Evolutionary conservation across 345 rosid genomes (phyloP).

Genomic region (Streptanthus diversifolius): DNA sequence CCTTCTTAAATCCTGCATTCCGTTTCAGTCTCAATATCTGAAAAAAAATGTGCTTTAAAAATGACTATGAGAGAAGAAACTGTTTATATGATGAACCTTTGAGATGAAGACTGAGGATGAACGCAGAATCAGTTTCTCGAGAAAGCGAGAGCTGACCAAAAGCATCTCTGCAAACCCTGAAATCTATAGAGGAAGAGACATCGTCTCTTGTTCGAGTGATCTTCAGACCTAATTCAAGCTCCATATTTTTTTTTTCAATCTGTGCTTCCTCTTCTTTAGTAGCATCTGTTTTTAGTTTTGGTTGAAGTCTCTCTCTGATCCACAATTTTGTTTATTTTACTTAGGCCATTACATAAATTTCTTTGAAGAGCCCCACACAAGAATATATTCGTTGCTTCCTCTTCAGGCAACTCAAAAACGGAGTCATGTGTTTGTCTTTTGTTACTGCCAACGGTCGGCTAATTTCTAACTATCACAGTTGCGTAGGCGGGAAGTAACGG

Average conservation of each 20-base stretch:
- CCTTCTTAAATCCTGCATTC: slow-evolving; percentile 58
- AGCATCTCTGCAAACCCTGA: slow-evolving; percentile 44
- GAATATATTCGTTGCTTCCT: slow-evolving; percentile 29
- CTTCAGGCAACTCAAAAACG: slow-evolving; percentile 2
- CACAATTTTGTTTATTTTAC: neutral
- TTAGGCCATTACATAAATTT: slow-evolving; percentile 2
- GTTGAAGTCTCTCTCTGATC: neutral
- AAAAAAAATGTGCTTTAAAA: neutral
- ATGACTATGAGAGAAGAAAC: neutral
- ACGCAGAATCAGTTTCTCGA: slow-evolving; percentile 56
- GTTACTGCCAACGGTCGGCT: neutral
- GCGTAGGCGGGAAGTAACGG: slow-evolving; percentile 19
- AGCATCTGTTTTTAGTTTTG: neutral
- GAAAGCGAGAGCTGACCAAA: slow-evolving; percentile 53
- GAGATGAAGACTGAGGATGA: slow-evolving; percentile 65
- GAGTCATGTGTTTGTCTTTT: neutral
- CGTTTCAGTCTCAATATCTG: neutral
- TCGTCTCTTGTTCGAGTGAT: slow-evolving; percentile 68
- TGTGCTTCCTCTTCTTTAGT: neutral
- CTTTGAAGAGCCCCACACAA: neutral
- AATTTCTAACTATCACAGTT: neutral
- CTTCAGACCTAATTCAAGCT: slow-evolving; percentile 78
- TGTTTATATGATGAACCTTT: slow-evolving; percentile 42
- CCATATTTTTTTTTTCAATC: slow-evolving; percentile 38
- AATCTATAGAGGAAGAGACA: slow-evolving; percentile 46